A percentile compares a stretch with the other conserved stretches of the same genome.
Evolutionary conservation across 768 basidiomycete genomes (phyloP).

Genomic region (Goffeauzyma gilvescens): DNA sequence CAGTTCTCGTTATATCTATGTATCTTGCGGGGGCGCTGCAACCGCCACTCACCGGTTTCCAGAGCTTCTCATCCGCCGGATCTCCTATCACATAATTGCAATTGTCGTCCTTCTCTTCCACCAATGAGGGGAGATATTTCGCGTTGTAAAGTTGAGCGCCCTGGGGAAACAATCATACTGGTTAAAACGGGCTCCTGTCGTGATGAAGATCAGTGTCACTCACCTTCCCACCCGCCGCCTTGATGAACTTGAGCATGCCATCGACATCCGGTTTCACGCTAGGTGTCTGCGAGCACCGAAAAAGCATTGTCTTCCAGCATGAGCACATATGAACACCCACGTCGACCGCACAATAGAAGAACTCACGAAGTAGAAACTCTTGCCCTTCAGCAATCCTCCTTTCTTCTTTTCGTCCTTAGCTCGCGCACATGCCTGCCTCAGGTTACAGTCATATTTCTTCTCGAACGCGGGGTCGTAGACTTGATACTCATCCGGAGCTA

Average conservation of each 20-base stretch:
- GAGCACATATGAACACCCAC: too few relatives aligned
- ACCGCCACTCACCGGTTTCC: background rate
- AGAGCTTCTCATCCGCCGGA: background rate
- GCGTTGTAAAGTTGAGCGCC: background rate
- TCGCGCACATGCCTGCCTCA: constrained; percentile 43
- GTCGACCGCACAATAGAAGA: background rate
- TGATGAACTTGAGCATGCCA: background rate
- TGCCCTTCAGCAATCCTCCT: constrained; percentile 7
- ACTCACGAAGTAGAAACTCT: constrained; percentile 5
- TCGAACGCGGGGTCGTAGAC: constrained; percentile 49
- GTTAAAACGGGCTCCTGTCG: background rate
- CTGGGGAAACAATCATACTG: background rate
- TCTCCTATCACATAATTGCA: background rate
- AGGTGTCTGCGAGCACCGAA: background rate
- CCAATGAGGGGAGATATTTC: background rate
- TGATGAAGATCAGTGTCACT: background rate
- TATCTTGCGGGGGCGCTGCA: background rate
- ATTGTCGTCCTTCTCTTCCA: background rate
- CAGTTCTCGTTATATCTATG: too few relatives aligned
- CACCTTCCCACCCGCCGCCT: background rate
- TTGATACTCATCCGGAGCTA: constrained; percentile 47
- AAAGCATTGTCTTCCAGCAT: background rate
- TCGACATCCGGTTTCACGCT: background rate
- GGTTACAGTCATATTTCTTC: constrained; percentile 46
- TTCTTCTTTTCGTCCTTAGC: constrained; percentile 29